Conservation (phyloP, 2,329 filamentous ascomycete species). For the Penicillium sp. region DNA sequence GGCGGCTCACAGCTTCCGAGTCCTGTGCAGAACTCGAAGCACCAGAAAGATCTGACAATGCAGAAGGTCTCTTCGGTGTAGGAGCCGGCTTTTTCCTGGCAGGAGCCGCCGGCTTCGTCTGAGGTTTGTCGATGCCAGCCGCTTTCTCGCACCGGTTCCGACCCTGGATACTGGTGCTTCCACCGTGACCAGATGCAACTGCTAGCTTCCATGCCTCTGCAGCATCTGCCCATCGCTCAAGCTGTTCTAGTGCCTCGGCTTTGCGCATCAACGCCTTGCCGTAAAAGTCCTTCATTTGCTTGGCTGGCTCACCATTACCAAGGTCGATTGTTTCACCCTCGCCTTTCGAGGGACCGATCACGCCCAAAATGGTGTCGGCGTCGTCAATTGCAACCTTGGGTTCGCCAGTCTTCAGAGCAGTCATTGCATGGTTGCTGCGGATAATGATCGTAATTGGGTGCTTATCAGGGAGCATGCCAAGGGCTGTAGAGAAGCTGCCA, state of each 20-base stretch:
- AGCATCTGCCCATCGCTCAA: slow-evolving; percentile 91
- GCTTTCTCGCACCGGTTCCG: slow-evolving; percentile 87
- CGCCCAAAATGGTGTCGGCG: slow-evolving; percentile 71
- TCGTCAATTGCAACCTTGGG: slow-evolving; percentile 83
- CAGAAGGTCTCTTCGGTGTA: slow-evolving; percentile 34
- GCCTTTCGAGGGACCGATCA: slow-evolving; percentile 78
- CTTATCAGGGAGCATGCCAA: slow-evolving; percentile 68
- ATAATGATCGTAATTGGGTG: slow-evolving; percentile 88
- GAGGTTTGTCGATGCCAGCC: slow-evolving; percentile 61
- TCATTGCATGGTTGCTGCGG: slow-evolving; percentile 85
- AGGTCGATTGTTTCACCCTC: slow-evolving; percentile 76
- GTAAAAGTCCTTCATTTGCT: slow-evolving; percentile 89
- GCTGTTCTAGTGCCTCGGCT: slow-evolving; percentile 89
- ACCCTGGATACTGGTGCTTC: slow-evolving; percentile 76
- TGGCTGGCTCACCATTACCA: slow-evolving; percentile 60
- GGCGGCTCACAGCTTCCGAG: slow-evolving; percentile 74
- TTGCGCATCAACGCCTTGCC: slow-evolving; percentile 92
- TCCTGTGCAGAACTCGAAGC: slow-evolving; percentile 47
- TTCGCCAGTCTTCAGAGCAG: slow-evolving; percentile 85
- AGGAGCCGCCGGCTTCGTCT: slow-evolving; percentile 47
- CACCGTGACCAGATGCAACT: slow-evolving; percentile 83
- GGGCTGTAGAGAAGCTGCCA: slow-evolving; percentile 72
- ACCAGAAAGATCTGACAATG: slow-evolving; percentile 32
- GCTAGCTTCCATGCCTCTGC: slow-evolving; percentile 74
- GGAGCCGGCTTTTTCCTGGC: slow-evolving; percentile 49